A percentile compares a stretch with the other conserved stretches of the same genome.
Conservation (phyloP, 2,329 filamentous ascomycete species). For the Fusarium burgessii region DNA sequence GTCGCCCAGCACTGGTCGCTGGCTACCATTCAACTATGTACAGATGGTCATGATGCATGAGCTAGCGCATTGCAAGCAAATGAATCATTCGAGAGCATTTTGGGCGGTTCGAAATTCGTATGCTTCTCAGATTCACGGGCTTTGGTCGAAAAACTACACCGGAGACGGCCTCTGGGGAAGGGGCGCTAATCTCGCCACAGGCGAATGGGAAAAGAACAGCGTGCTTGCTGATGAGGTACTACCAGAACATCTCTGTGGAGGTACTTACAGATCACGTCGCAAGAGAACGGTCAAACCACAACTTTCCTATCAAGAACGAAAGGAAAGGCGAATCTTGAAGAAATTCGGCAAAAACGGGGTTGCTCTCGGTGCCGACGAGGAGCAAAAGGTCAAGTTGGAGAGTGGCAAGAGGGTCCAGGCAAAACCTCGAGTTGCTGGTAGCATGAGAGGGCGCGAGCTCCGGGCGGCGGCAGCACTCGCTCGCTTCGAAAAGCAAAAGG, state of each 20-base stretch:
- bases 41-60: slow-evolving; percentile 98
- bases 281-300: slow-evolving; percentile 66
- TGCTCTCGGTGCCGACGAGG: slow-evolving; percentile 76
- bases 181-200: slow-evolving; percentile 72
- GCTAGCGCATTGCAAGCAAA: slow-evolving; percentile 88
- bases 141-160: slow-evolving; percentile 78
- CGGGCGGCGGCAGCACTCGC: slow-evolving; percentile 82
- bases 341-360: slow-evolving; percentile 81
- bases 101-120: slow-evolving; percentile 84
- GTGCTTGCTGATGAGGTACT: slow-evolving; percentile 67
- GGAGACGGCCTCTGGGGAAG: slow-evolving; percentile 88
- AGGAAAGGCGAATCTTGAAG: slow-evolving; percentile 77
- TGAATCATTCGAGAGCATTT: slow-evolving; percentile 87
- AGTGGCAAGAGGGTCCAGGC: slow-evolving; percentile 70
- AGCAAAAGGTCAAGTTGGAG: slow-evolving; percentile 74
- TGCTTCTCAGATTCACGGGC: slow-evolving; percentile 74
- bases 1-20: slow-evolving; percentile 70
- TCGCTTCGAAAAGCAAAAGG: slow-evolving; percentile 72
- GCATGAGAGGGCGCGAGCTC: slow-evolving; percentile 79
- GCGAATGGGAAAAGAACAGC: slow-evolving; percentile 67
- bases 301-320: slow-evolving; percentile 76
- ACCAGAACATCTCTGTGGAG: slow-evolving; percentile 82
- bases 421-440: slow-evolving; percentile 80
- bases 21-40: slow-evolving; percentile 86
- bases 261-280: slow-evolving; percentile 75